Evolutionary conservation across 2,329 filamentous ascomycete genomes (phyloP).

Genomic region (Sporothrix variecibatus): DNA sequence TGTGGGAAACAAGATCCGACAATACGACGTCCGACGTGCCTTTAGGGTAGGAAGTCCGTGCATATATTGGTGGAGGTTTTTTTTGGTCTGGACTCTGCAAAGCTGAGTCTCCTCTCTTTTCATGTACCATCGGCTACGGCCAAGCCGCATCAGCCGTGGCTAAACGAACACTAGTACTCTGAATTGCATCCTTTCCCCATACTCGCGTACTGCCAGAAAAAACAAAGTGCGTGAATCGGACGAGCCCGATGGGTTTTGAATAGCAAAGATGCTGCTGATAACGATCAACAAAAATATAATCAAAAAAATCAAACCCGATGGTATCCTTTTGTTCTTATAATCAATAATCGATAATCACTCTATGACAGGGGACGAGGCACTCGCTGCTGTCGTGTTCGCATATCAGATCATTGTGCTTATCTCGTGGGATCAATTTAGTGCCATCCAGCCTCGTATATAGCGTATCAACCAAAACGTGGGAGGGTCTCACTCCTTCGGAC

Average conservation of each 20-base stretch:
- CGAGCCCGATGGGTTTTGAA: background rate
- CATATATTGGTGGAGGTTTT: background rate
- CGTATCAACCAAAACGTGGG: background rate
- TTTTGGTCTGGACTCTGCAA: background rate
- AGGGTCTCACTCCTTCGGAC: too few relatives aligned
- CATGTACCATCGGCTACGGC: background rate
- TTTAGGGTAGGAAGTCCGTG: background rate
- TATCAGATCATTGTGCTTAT: background rate
- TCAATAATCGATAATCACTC: background rate
- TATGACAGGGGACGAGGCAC: too few relatives aligned
- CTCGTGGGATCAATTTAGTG: background rate
- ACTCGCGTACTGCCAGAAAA: background rate
- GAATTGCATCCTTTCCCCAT: background rate
- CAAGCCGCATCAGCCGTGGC: background rate
- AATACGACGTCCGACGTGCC: background rate
- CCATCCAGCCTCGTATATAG: background rate
- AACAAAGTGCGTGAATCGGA: background rate
- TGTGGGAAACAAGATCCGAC: slow-evolving; percentile 3
- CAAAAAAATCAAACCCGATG: background rate
- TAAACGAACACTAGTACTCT: background rate
- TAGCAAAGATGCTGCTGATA: background rate
- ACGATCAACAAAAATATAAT: background rate
- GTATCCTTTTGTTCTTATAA: background rate
- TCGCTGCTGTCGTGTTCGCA: background rate
- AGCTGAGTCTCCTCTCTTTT: background rate